A percentile compares a stretch with the other conserved stretches of the same genome.
Evolutionary conservation across 2,329 filamentous ascomycete species (phyloP).

Genomic region (Orbilia javanica): DNA sequence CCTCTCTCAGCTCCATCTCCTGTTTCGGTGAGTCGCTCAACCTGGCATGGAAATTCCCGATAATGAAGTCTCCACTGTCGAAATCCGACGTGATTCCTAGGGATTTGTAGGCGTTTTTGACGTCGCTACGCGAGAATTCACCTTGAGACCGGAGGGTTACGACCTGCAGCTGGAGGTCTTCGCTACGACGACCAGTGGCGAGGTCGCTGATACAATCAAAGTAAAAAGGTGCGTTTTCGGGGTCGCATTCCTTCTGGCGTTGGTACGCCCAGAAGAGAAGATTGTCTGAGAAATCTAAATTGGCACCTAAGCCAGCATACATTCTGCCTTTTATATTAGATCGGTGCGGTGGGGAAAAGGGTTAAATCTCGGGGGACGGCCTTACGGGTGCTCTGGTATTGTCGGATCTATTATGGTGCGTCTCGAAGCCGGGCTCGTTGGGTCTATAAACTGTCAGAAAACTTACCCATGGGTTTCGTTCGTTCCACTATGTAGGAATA

Average conservation of each 20-base stretch:
- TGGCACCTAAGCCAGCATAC: slow-evolving; percentile 74
- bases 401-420: slow-evolving; percentile 59
- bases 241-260: slow-evolving; percentile 72
- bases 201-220: slow-evolving; percentile 75
- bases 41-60: slow-evolving; percentile 73
- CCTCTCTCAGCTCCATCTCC: slow-evolving; percentile 71
- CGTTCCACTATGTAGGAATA: slow-evolving; percentile 63
- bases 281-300: slow-evolving; percentile 74
- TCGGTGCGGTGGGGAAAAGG: slow-evolving; percentile 51
- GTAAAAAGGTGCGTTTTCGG: slow-evolving; percentile 72
- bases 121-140: slow-evolving; percentile 71
- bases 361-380: slow-evolving; percentile 23
- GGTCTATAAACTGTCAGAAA: neutral
- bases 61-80: slow-evolving; percentile 72
- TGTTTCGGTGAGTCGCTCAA: slow-evolving; percentile 70
- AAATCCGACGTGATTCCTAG: slow-evolving; percentile 70
- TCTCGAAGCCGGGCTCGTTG: neutral
- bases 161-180: slow-evolving; percentile 72
- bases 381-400: slow-evolving; percentile 64
- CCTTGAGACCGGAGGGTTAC: slow-evolving; percentile 72
- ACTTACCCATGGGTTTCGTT: neutral
- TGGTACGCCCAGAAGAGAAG: slow-evolving; percentile 75
- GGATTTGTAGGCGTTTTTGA: slow-evolving; percentile 72
- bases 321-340: slow-evolving; percentile 65
- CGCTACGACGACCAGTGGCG: slow-evolving; percentile 70